A percentile compares a stretch with the other conserved stretches of the same genome.
phyloP scores from a whole-genome alignment of 179 eudicot genomes.

The Camellia oleifera region DNA sequence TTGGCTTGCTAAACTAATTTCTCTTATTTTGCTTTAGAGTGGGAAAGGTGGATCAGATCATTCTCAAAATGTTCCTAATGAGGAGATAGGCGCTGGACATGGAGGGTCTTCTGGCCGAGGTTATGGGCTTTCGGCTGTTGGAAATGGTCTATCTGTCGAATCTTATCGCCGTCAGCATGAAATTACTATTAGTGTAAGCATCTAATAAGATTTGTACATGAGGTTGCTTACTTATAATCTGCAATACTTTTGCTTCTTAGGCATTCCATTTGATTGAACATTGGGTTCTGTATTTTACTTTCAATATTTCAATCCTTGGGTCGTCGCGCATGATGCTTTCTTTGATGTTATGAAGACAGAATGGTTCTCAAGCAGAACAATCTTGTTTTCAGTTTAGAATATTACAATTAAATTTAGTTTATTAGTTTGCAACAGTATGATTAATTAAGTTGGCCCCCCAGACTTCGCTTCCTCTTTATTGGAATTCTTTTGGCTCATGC shows the following conservation, averaged over 20 bases:
- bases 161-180: constrained; percentile 77
- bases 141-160: constrained; percentile 58
- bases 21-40: constrained; percentile 29
- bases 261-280: neutral
- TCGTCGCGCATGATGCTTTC: neutral
- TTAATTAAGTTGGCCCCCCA: no score
- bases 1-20: neutral
- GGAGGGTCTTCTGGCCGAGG: constrained; percentile 28
- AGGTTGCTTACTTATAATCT: neutral
- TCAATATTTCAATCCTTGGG: neutral
- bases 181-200: constrained; percentile 75
- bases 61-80: constrained; percentile 36
- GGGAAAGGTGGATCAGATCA: constrained; percentile 35
- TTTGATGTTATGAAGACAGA: neutral
- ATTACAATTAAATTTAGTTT: neutral
- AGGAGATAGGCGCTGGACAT: constrained; percentile 13
- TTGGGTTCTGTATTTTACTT: neutral
- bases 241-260: neutral
- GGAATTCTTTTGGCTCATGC: neutral
- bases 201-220: neutral
- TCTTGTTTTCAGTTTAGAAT: neutral
- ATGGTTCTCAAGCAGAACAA: neutral
- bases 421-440: neutral
- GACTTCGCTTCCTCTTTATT: neutral
- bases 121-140: constrained; percentile 32